A percentile compares a stretch with the other conserved stretches of the same genome.
Conservation (phyloP, 768 basidiomycete species). For the Tubosaeta brunneosetosa region DNA sequence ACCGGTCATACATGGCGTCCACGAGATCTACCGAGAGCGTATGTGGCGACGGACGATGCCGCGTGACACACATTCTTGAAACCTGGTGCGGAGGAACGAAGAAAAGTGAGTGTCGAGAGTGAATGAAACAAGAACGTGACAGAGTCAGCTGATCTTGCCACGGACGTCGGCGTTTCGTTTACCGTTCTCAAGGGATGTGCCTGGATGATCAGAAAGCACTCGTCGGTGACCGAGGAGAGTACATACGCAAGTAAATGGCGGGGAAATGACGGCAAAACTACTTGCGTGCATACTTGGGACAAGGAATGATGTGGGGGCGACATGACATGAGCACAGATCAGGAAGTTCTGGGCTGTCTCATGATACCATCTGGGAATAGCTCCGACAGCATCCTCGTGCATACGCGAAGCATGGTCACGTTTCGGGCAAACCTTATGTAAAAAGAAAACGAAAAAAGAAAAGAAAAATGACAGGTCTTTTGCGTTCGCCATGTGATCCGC, state of each 20-base stretch:
- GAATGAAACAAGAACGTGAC: background rate
- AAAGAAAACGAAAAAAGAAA: background rate
- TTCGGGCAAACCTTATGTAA: slow-evolving; percentile 17
- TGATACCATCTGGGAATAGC: background rate
- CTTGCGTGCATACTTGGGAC: slow-evolving; percentile 7
- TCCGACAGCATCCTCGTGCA: slow-evolving; percentile 13
- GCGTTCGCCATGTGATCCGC: slow-evolving; percentile 16
- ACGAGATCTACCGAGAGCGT: background rate
- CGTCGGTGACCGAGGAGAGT: background rate
- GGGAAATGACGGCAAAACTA: slow-evolving; percentile 4
- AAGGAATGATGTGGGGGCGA: background rate
- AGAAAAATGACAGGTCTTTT: background rate
- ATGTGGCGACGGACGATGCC: background rate
- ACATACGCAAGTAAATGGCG: background rate
- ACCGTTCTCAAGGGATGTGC: background rate
- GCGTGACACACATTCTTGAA: background rate
- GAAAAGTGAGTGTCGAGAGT: background rate
- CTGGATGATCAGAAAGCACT: background rate
- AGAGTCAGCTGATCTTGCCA: background rate
- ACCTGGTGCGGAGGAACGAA: background rate
- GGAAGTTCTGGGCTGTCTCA: slow-evolving; percentile 2
- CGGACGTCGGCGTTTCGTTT: background rate
- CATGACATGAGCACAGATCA: background rate
- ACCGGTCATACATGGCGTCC: background rate
- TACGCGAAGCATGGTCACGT: slow-evolving; percentile 10